Evolutionary conservation across 2,329 filamentous ascomycete genomes (phyloP).

Genomic region (Bipolaris zeicola): DNA sequence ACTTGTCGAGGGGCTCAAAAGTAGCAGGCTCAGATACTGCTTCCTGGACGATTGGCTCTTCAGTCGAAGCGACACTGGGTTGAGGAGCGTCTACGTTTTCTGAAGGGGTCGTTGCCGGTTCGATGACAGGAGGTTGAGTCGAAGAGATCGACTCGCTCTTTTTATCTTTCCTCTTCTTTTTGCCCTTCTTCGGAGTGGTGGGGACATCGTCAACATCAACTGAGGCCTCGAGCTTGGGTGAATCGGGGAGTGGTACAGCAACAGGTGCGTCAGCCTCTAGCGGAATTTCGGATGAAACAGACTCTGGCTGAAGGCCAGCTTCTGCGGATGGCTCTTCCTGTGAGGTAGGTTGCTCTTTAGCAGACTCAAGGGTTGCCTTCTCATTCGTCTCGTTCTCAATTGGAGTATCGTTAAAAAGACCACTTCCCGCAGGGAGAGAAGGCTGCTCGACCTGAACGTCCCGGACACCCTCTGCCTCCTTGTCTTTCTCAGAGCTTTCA

Average conservation of each 20-base stretch:
- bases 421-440: neutral
- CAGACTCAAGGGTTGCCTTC: neutral
- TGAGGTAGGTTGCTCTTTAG: neutral
- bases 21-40: neutral
- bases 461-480: slow-evolving; percentile 19
- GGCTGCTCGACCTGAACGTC: slow-evolving; percentile 5
- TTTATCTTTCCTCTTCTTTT: slow-evolving; percentile 40
- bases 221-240: neutral
- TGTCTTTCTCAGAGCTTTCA: neutral
- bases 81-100: slow-evolving; percentile 3
- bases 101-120: slow-evolving; percentile 6
- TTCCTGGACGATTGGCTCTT: slow-evolving; percentile 3
- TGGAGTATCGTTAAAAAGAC: neutral
- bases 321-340: neutral
- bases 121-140: slow-evolving; percentile 22
- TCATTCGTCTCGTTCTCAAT: neutral
- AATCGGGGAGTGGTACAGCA: slow-evolving; percentile 4
- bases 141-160: slow-evolving; percentile 27
- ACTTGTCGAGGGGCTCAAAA: neutral
- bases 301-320: neutral
- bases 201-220: neutral
- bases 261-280: neutral
- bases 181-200: slow-evolving; percentile 31
- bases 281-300: neutral
- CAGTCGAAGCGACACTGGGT: neutral